Evolutionary conservation across 495 filamentous ascomycete species (phyloP).

Genomic region (Hyaloscypha variabilis): DNA sequence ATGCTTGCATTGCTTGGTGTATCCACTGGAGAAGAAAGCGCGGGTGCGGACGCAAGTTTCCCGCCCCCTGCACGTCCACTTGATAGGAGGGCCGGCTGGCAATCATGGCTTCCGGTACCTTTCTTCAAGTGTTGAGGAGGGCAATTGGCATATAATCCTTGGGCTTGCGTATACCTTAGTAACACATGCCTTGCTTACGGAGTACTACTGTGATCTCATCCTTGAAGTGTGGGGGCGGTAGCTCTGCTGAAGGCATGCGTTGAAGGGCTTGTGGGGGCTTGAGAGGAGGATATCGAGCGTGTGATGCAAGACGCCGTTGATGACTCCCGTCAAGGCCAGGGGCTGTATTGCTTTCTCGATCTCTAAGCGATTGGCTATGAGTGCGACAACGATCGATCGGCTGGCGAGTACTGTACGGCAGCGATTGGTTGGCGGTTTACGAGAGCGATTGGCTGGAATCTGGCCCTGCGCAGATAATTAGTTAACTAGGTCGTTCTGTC

Average conservation of each 20-base stretch:
- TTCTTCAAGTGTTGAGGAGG: constrained; percentile 38
- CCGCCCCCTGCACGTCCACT: constrained; percentile 31
- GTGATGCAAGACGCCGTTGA: constrained; percentile 29
- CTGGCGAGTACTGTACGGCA: constrained; percentile 9
- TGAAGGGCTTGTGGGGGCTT: constrained; percentile 29
- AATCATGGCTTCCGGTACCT: constrained; percentile 35
- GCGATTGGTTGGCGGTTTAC: not conserved
- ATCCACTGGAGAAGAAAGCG: constrained; percentile 31
- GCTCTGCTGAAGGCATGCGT: constrained; percentile 29
- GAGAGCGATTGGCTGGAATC: constrained; percentile 21
- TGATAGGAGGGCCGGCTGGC: constrained; percentile 31
- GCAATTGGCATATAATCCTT: constrained; percentile 40
- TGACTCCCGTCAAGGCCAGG: constrained; percentile 31
- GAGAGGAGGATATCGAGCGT: constrained; percentile 22
- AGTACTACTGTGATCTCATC: constrained; percentile 34
- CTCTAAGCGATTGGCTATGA: constrained; percentile 7
- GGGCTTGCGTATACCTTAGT: constrained; percentile 31
- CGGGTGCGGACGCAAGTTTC: constrained; percentile 28
- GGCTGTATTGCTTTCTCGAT: constrained; percentile 18
- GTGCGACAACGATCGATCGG: constrained; percentile 23
- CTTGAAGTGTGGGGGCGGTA: constrained; percentile 29
- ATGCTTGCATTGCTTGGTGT: constrained; percentile 24
- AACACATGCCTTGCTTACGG: constrained; percentile 33
- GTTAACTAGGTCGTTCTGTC: constrained; percentile 15
- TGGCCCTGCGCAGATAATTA: constrained; percentile 9